Evolutionary conservation across 352 stramenopile species (phyloP), one percentile per base, ranked within the genome.

Genomic region (Phytopythium montanum): DNA sequence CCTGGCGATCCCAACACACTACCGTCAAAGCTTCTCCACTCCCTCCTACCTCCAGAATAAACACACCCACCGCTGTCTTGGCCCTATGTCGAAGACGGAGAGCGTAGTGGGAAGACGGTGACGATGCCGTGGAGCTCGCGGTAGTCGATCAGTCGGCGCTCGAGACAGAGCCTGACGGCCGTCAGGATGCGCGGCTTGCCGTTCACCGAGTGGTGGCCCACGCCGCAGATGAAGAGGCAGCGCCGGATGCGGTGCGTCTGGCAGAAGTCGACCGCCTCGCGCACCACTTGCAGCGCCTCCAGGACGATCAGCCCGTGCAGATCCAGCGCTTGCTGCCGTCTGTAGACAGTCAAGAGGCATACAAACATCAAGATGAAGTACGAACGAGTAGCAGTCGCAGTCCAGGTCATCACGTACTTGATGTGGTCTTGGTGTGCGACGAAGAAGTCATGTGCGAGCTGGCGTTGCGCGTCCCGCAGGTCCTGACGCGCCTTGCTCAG

Each of bases 301-400:
- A 88, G 76, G 31, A 91, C 79, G 38, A 82, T 85, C 61, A 88
- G 71, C 1, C 79, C 76, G 53, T 89, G 81, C 28, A 91, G 44
- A 64, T 91, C 81, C 18, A 91, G 66, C 18, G 81, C 70, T 26
- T 75, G 75, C 41, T 75, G 62, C 42, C 72, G 68, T 21, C 75
- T 85, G 53, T 39, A 36, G 7, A 36, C 31, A 36, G 31, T 10
- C 31, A 36, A 2, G 31, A 12, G 19, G 23, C 55, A 67, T 25
- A 62, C 13, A 33, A 7, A 44, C 19, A 23, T 54, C 25, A 66
- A 66, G 21, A 54, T 61, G 18, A 60, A 36, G 34, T 5, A 36
- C 31, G 31, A 36, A 10, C 31, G 5, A 2, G 13, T 9, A 10
- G 6, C 31, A 36, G 31, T 36, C 31, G 9, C 31, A 36, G 9